Conservation (phyloP, 768 basidiomycete species). For the Pholiota microspora region DNA sequence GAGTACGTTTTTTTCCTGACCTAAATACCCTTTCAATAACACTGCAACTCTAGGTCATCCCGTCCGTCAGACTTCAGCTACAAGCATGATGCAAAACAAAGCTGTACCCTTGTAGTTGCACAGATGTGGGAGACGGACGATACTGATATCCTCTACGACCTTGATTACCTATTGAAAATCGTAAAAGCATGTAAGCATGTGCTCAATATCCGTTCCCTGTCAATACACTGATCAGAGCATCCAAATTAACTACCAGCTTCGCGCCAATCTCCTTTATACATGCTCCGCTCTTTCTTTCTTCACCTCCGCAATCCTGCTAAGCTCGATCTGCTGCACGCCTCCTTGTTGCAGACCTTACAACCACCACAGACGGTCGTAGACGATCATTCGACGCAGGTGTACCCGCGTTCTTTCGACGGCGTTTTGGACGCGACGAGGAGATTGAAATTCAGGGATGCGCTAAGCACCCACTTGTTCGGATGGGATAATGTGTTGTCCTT, state of each 20-base stretch:
- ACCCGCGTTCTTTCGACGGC: conserved; percentile 24
- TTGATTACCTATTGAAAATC: conserved; percentile 27
- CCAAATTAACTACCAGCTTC: conserved; percentile 31
- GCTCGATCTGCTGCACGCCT: conserved; percentile 13
- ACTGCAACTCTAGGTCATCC: too few species aligned
- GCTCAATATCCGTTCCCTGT: conserved; percentile 12
- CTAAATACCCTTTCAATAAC: too few species aligned
- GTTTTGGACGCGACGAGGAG: conserved; percentile 35
- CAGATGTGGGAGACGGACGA: conserved; percentile 47
- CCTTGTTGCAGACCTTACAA: conserved; percentile 45
- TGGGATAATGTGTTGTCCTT: conserved; percentile 51
- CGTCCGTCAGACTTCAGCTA: conserved; percentile 78
- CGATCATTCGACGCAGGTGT: conserved; percentile 35
- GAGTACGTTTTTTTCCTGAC: conserved; percentile 48
- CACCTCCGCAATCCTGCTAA: conserved; percentile 35
- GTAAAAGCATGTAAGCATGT: conserved; percentile 36
- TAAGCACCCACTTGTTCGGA: conserved; percentile 61
- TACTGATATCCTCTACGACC: conserved; percentile 28
- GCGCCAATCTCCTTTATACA: conserved; percentile 45
- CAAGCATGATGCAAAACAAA: conserved; percentile 54
- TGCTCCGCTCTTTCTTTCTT: conserved; percentile 52
- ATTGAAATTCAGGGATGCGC: conserved; percentile 45
- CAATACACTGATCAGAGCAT: too few species aligned
- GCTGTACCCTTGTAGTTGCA: conserved; percentile 53
- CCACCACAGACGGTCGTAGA: conserved; percentile 15